A percentile compares a stretch with the other conserved stretches of the same genome.
Conservation (phyloP, 192 early-diverging fungal genomes). For the Neocallimastix lanati region DNA sequence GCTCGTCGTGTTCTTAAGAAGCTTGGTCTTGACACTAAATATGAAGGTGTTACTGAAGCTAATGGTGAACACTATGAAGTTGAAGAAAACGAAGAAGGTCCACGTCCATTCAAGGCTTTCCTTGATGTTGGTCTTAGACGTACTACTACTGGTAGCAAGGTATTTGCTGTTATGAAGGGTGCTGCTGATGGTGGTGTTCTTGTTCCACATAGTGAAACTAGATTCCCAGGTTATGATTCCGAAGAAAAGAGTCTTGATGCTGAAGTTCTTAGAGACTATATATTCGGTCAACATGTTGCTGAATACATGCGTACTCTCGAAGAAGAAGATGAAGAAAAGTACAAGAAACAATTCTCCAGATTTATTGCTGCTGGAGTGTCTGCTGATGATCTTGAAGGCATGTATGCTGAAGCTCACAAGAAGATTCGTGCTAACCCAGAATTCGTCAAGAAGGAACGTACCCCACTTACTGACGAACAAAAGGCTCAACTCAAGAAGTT, state of each 20-base stretch:
- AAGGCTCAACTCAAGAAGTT: constrained; percentile 54
- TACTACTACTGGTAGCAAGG: constrained; percentile 92
- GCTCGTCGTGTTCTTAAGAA: constrained; percentile 90
- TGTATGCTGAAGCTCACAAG: constrained; percentile 82
- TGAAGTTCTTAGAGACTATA: constrained; percentile 85
- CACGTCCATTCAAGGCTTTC: constrained; percentile 94
- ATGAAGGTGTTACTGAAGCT: constrained; percentile 46
- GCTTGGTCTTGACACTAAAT: constrained; percentile 88
- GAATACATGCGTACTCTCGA: constrained; percentile 96
- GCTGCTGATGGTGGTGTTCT: constrained; percentile 95
- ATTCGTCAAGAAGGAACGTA: constrained; percentile 27
- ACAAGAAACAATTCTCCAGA: constrained; percentile 85
- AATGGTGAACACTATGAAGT: constrained; percentile 77
- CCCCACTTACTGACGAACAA: constrained; percentile 34
- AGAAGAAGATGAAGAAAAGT: constrained; percentile 97
- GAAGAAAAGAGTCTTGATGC: constrained; percentile 75
- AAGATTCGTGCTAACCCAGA: constrained; percentile 84
- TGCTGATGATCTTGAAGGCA: constrained; percentile 82
- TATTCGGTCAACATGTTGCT: constrained; percentile 92
- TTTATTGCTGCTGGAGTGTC: constrained; percentile 76
- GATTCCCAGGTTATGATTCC: constrained; percentile 91
- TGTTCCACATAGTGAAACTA: constrained; percentile 87
- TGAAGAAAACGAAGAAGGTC: constrained; percentile 71
- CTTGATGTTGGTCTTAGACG: constrained; percentile 91
- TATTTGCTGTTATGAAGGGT: constrained; percentile 97